These are phyloP conservation scores for Blastomyces parvus DNA, from an alignment of 2,329 filamentous ascomycete species.

Conservation along the genomic window DNA sequence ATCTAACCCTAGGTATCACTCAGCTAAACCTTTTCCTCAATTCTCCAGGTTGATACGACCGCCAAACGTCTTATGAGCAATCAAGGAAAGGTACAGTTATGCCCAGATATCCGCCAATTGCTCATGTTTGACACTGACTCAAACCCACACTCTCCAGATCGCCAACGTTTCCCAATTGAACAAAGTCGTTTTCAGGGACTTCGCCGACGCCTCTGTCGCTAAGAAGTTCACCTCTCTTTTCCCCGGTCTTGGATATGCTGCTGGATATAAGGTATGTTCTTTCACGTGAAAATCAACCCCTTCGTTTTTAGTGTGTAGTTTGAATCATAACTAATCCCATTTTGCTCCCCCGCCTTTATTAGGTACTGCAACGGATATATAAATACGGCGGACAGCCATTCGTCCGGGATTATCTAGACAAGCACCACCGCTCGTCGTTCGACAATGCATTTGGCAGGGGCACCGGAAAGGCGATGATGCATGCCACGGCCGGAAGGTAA, in stretches of 20 bases:
- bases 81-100: slow-evolving; percentile 56
- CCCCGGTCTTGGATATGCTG: slow-evolving; percentile 92
- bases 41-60: slow-evolving; percentile 77
- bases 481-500: slow-evolving; percentile 86
- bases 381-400: slow-evolving; percentile 98
- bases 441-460: slow-evolving; percentile 89
- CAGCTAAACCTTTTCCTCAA: slow-evolving; percentile 18
- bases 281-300: background rate
- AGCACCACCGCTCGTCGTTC: slow-evolving; percentile 73
- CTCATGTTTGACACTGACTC: background rate
- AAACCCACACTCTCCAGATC: slow-evolving; percentile 37
- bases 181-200: slow-evolving; percentile 86
- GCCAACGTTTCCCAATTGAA: slow-evolving; percentile 59
- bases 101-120: background rate
- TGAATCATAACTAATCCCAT: slow-evolving; percentile 8
- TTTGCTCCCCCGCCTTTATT: background rate
- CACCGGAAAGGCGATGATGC: slow-evolving; percentile 96
- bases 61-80: slow-evolving; percentile 99
- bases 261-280: slow-evolving; percentile 79
- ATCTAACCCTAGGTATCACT: background rate
- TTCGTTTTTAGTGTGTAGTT: background rate
- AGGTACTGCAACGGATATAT: slow-evolving; percentile 90
- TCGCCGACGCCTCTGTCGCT: slow-evolving; percentile 58
- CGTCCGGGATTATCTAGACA: slow-evolving; percentile 75
- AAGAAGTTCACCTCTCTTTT: slow-evolving; percentile 92